Conservation (phyloP, 176 grass and related monocot species). For the Aegilops sharonensis region DNA sequence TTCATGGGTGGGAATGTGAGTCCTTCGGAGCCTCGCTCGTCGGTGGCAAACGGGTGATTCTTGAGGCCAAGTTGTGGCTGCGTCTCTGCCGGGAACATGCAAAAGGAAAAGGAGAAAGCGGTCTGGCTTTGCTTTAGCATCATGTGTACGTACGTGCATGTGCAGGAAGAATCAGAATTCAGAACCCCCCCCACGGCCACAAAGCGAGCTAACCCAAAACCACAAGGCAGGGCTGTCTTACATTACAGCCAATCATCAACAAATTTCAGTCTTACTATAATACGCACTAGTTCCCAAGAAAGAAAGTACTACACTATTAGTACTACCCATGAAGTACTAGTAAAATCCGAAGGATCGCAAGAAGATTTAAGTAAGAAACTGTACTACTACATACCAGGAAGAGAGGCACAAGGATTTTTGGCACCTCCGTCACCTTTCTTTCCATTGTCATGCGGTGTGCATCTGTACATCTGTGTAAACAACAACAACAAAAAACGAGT, state of each 20-base stretch:
- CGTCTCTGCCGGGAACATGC: conserved; percentile 52
- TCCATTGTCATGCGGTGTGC: conserved; percentile 54
- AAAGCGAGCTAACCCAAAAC: background rate
- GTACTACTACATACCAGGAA: background rate
- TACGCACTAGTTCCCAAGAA: conserved; percentile 26
- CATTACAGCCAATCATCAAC: background rate
- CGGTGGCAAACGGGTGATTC: conserved; percentile 53
- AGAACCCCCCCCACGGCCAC: background rate
- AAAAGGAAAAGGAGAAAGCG: conserved; percentile 25
- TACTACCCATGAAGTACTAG: no score
- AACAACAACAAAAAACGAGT: conserved; percentile 1
- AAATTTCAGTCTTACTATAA: background rate
- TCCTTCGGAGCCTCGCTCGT: conserved; percentile 68
- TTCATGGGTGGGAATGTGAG: conserved; percentile 58
- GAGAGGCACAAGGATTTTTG: background rate
- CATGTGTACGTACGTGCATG: background rate
- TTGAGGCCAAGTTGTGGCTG: conserved; percentile 35
- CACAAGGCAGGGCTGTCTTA: background rate
- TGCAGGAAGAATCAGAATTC: conserved; percentile 5
- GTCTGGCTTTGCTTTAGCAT: conserved; percentile 46
- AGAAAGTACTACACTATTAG: background rate
- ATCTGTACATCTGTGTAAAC: conserved; percentile 81
- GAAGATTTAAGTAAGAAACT: conserved; percentile 18
- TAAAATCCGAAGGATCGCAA: background rate
- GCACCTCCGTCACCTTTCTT: conserved; percentile 47